A percentile compares a stretch with the other conserved stretches of the same genome.
These are phyloP conservation scores for Aspergillus sp. DNA, from an alignment of 2,329 filamentous ascomycete species.

Conservation along the genomic window DNA sequence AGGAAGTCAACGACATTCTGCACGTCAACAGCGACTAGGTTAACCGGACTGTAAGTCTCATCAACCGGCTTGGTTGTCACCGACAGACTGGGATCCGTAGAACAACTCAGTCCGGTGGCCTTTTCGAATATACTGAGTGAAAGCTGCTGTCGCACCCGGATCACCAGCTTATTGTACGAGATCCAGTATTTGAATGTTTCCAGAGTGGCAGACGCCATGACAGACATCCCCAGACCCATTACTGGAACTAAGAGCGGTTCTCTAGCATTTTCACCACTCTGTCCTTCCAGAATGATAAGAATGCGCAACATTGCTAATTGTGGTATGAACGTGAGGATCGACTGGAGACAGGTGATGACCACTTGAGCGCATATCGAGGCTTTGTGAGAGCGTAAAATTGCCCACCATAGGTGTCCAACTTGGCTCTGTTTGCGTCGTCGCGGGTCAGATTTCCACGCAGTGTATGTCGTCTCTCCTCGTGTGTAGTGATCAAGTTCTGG, in stretches of 20 bases:
- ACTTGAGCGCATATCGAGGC: conserved; percentile 57
- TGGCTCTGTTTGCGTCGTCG: background rate
- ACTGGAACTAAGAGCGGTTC: conserved; percentile 59
- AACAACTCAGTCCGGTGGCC: conserved; percentile 60
- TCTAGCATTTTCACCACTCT: conserved; percentile 42
- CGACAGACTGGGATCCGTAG: background rate
- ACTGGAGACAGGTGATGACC: conserved; percentile 52
- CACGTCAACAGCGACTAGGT: conserved; percentile 71
- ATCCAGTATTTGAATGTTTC: conserved; percentile 45
- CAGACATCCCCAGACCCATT: conserved; percentile 43
- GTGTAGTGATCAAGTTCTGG: background rate
- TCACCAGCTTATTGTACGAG: conserved; percentile 58
- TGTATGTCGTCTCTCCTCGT: background rate
- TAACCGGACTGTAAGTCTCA: conserved; percentile 65
- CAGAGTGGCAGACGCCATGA: conserved; percentile 52
- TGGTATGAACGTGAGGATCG: conserved; percentile 62
- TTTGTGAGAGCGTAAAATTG: background rate
- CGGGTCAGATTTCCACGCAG: background rate
- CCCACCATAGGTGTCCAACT: background rate
- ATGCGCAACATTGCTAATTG: conserved; percentile 67
- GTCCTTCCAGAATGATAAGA: conserved; percentile 60
- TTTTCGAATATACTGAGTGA: conserved; percentile 72
- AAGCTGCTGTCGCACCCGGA: conserved; percentile 67
- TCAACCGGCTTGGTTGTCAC: conserved; percentile 51
- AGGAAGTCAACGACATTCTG: conserved; percentile 67